phyloP scores from a whole-genome alignment of 352 stramenopile genomes.

The Thraustochytrium sp. region DNA sequence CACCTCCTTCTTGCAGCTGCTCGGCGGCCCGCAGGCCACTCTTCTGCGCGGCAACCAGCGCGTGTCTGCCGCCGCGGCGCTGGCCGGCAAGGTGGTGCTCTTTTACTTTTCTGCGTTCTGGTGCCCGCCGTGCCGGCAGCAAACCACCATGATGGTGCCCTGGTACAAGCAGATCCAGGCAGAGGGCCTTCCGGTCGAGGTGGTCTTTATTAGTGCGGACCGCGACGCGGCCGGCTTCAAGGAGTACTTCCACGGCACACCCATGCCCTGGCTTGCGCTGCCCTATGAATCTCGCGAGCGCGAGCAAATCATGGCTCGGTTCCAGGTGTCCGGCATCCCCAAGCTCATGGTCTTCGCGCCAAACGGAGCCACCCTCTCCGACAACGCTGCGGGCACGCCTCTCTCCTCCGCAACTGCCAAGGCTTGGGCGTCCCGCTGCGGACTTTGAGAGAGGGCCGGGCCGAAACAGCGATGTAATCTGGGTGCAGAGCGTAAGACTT shows the following conservation, averaged over 20 bases:
- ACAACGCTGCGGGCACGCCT: slow-evolving; percentile 22
- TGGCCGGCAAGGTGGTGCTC: slow-evolving; percentile 12
- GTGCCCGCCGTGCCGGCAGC: slow-evolving; percentile 86
- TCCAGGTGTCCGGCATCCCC: slow-evolving; percentile 46
- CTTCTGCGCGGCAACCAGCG: slow-evolving; percentile 2
- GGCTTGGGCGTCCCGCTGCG: neutral
- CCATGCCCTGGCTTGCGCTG: slow-evolving; percentile 86
- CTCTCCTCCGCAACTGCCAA: neutral
- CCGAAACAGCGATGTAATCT: too few species aligned
- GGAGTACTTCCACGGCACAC: slow-evolving; percentile 70
- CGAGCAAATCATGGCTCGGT: slow-evolving; percentile 36
- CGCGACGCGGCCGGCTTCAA: slow-evolving; percentile 65
- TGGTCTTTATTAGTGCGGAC: slow-evolving; percentile 80
- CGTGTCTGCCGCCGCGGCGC: neutral
- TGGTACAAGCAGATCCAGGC: slow-evolving; percentile 80
- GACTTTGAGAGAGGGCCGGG: neutral
- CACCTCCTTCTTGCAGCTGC: neutral
- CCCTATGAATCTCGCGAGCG: slow-evolving; percentile 56
- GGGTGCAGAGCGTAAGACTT: too few species aligned
- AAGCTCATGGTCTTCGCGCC: slow-evolving; percentile 43
- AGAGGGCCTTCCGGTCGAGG: slow-evolving; percentile 74
- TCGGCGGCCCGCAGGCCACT: neutral
- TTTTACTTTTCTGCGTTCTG: slow-evolving; percentile 53
- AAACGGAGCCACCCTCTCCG: slow-evolving; percentile 23
- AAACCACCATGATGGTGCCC: slow-evolving; percentile 76